These are phyloP conservation scores for Purshia tridentata DNA, from an alignment of 306 rosid genomes.

Conservation along the genomic window DNA sequence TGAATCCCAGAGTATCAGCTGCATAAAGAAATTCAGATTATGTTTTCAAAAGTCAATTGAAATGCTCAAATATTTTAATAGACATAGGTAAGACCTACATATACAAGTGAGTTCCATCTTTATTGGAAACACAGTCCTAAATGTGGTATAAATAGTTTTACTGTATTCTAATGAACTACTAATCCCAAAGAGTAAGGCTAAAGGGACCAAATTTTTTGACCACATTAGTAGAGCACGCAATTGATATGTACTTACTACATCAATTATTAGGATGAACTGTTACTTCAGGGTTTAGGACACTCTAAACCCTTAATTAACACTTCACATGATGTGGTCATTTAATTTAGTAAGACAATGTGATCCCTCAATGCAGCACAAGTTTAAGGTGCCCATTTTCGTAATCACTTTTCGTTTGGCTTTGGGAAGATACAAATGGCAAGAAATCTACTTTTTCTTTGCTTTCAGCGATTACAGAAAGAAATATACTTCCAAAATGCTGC, in stretches of 20 bases:
- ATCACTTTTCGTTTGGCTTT: background rate
- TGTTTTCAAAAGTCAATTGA: background rate
- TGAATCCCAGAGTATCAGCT: conserved; percentile 87
- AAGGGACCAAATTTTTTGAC: background rate
- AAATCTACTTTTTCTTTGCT: background rate
- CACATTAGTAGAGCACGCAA: background rate
- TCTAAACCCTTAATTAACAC: background rate
- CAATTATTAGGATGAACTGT: background rate
- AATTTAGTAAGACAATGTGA: background rate
- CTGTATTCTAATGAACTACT: background rate
- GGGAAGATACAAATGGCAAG: background rate
- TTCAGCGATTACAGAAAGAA: background rate
- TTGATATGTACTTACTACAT: background rate
- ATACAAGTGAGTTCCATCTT: too few relatives aligned
- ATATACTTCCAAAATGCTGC: background rate
- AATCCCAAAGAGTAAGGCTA: background rate
- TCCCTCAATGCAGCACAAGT: background rate
- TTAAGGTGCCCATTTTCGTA: background rate
- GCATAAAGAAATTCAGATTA: conserved; percentile 20
- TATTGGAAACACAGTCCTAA: too few relatives aligned
- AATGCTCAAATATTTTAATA: background rate
- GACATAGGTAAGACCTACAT: too few relatives aligned
- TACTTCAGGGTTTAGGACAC: background rate
- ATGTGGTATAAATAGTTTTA: too few relatives aligned
- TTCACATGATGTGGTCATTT: background rate